A percentile compares a stretch with the other conserved stretches of the same genome.
phyloP scores from a whole-genome alignment of 2,329 filamentous ascomycete genomes.

The Thelonectria blattea region DNA sequence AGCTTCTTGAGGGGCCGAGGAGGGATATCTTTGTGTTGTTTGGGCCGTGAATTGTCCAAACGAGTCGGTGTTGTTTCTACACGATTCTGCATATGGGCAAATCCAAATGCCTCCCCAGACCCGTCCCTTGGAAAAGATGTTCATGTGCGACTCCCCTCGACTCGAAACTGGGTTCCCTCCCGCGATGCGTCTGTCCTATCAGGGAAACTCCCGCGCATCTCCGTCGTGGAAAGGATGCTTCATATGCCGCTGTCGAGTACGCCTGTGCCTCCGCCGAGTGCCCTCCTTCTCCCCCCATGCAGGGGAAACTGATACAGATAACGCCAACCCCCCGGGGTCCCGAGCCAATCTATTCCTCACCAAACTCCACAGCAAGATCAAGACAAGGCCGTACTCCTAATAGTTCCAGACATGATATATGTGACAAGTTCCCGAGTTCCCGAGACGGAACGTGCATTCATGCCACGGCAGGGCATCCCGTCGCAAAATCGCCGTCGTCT shows the following conservation, averaged over 20 bases:
- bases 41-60: slow-evolving; percentile 29
- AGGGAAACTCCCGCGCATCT: slow-evolving; percentile 19
- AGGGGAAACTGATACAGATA: slow-evolving; percentile 25
- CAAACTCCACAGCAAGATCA: slow-evolving; percentile 30
- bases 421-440: slow-evolving; percentile 8
- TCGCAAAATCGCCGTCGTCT: not conserved
- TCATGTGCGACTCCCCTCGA: slow-evolving; percentile 1
- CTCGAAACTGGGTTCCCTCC: slow-evolving; percentile 4
- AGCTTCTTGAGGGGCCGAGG: slow-evolving; percentile 26
- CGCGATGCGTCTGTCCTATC: slow-evolving; percentile 12
- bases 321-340: slow-evolving; percentile 33
- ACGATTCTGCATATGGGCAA: slow-evolving; percentile 40
- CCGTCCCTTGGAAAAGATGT: slow-evolving; percentile 8
- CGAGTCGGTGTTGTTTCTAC: slow-evolving; percentile 33
- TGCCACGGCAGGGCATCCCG: not conserved
- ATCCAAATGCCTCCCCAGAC: slow-evolving; percentile 31
- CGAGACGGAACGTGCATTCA: not conserved
- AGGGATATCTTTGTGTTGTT: slow-evolving; percentile 33
- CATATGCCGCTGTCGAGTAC: not conserved
- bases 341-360: slow-evolving; percentile 27
- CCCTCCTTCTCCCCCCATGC: not conserved
- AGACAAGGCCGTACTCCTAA: slow-evolving; percentile 17
- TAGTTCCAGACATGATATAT: slow-evolving; percentile 8
- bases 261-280: not conserved
- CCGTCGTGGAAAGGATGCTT: not conserved